A percentile compares a stretch with the other conserved stretches of the same genome.
phyloP scores from a whole-genome alignment of 2,329 filamentous ascomycete genomes.

The Pestalotiopsis sp. region DNA sequence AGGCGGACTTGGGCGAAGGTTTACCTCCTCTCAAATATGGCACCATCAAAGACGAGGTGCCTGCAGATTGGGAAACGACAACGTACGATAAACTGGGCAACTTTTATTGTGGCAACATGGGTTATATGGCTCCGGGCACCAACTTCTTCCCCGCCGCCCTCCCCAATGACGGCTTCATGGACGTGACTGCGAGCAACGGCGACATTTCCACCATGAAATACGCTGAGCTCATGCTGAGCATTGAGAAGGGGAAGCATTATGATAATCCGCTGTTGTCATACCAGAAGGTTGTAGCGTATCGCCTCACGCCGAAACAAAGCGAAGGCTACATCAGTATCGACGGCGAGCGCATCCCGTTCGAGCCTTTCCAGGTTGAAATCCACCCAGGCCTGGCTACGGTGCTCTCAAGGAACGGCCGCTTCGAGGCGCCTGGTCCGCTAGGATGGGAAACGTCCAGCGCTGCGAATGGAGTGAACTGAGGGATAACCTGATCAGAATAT shows the following conservation, averaged over 20 bases:
- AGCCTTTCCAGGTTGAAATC: slow-evolving; percentile 87
- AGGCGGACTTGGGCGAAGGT: slow-evolving; percentile 42
- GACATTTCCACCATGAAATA: slow-evolving; percentile 68
- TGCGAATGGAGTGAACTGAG: too few species aligned
- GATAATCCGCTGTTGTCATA: slow-evolving; percentile 77
- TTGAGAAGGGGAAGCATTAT: slow-evolving; percentile 76
- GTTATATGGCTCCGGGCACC: slow-evolving; percentile 82
- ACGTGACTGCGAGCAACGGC: slow-evolving; percentile 79
- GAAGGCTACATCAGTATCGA: slow-evolving; percentile 92
- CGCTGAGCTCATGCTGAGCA: slow-evolving; percentile 67
- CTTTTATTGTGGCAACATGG: slow-evolving; percentile 95
- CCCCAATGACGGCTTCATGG: slow-evolving; percentile 81
- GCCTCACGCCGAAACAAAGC: slow-evolving; percentile 73
- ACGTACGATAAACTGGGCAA: slow-evolving; percentile 80
- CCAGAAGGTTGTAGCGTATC: slow-evolving; percentile 83
- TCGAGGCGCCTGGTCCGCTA: slow-evolving; percentile 62
- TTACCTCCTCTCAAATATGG: slow-evolving; percentile 78
- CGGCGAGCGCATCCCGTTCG: slow-evolving; percentile 83
- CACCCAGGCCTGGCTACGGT: slow-evolving; percentile 81
- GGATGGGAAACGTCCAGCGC: slow-evolving; percentile 43
- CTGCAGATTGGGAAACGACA: slow-evolving; percentile 72
- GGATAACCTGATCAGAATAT: too few species aligned
- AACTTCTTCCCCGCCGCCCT: slow-evolving; percentile 87
- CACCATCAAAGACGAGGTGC: slow-evolving; percentile 74
- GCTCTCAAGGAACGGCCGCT: slow-evolving; percentile 74